phyloP scores from a whole-genome alignment of 2,329 filamentous ascomycete genomes.

The Zasmidium angulare region DNA sequence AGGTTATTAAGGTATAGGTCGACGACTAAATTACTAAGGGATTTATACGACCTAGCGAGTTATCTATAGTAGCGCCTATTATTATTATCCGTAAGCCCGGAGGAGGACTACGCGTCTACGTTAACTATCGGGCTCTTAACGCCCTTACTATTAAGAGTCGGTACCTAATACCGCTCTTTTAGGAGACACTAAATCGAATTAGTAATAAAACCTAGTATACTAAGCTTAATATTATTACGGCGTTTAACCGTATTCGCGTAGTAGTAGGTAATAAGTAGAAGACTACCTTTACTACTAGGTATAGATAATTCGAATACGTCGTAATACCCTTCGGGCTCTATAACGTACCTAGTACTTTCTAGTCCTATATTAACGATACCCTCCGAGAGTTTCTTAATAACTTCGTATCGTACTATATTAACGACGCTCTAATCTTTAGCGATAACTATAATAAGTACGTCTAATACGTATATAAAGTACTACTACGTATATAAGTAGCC shows the following conservation, averaged over 20 bases:
- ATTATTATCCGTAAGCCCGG: constrained; percentile 5
- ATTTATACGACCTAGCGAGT: background rate
- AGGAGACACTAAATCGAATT: no score
- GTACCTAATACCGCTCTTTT: background rate
- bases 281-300: constrained; percentile 2
- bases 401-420: no score
- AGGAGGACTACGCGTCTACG: background rate
- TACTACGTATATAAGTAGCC: constrained; percentile 21
- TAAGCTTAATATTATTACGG: no score
- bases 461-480: constrained; percentile 27
- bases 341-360: constrained; percentile 33
- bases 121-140: background rate
- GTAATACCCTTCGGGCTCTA: constrained; percentile 26
- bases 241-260: background rate
- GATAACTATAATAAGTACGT: constrained; percentile 28
- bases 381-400: no score
- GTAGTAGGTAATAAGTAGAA: background rate
- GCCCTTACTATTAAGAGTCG: background rate
- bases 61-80: background rate
- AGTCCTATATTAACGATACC: no score
- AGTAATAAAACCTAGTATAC: no score
- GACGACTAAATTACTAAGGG: background rate
- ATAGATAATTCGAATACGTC: constrained; percentile 24
- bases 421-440: no score
- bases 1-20: background rate